phyloP scores from a whole-genome alignment of 257 asterid genomes.

The Solanum dulcamara region DNA sequence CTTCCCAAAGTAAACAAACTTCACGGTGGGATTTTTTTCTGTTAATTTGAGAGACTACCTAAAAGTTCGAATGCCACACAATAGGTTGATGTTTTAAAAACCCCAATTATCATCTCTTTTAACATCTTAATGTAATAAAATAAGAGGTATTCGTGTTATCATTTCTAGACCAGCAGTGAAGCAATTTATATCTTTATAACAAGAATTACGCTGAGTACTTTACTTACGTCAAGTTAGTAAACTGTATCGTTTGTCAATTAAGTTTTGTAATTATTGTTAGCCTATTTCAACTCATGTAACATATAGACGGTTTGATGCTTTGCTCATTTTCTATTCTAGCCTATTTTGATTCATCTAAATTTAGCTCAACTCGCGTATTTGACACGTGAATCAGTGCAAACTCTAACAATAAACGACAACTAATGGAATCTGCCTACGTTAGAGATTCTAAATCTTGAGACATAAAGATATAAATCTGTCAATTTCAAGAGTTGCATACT shows the following conservation, averaged over 20 bases:
- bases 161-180: too few relatives aligned
- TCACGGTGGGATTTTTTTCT: neutral
- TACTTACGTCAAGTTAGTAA: too few relatives aligned
- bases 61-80: neutral
- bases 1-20: neutral
- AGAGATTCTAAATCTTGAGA: neutral
- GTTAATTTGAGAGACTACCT: neutral
- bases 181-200: too few relatives aligned
- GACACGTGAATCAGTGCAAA: neutral
- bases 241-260: too few relatives aligned
- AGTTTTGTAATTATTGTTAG: too few relatives aligned
- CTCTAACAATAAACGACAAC: neutral
- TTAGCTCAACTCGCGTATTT: neutral
- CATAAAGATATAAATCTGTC: neutral
- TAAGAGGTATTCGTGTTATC: too few relatives aligned
- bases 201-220: too few relatives aligned
- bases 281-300: neutral
- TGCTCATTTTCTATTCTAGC: neutral
- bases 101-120: too few relatives aligned
- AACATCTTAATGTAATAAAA: too few relatives aligned
- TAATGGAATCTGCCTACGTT: neutral
- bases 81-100: too few relatives aligned
- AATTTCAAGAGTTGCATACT: neutral
- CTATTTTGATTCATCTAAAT: neutral
- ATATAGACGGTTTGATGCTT: neutral